phyloP scores from a whole-genome alignment of 2,329 filamentous ascomycete genomes.

The Colletotrichum sp. region DNA sequence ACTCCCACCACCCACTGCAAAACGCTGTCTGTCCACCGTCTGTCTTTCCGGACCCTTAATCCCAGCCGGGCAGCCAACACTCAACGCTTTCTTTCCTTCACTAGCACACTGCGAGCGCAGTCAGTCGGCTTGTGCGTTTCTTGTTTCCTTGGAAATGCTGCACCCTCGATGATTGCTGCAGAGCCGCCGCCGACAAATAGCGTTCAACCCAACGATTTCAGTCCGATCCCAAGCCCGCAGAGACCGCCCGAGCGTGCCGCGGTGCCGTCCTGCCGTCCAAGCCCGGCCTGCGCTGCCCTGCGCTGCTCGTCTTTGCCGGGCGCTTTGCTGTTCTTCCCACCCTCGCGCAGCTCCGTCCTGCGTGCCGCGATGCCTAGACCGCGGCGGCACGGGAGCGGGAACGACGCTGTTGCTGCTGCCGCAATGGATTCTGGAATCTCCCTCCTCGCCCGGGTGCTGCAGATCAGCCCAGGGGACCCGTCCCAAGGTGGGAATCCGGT shows the following conservation, averaged over 20 bases:
- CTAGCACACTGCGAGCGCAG: background rate
- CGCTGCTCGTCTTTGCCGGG: background rate
- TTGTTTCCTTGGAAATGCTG: background rate
- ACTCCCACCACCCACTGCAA: background rate
- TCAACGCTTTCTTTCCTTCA: background rate
- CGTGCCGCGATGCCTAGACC: slow-evolving; percentile 11
- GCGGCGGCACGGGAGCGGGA: background rate
- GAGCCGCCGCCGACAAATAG: background rate
- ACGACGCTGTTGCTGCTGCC: background rate
- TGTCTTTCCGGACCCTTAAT: background rate
- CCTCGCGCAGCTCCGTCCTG: background rate
- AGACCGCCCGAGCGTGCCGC: slow-evolving; percentile 12
- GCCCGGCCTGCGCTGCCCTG: background rate
- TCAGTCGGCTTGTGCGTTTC: background rate
- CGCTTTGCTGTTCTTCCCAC: background rate
- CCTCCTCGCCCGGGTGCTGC: background rate
- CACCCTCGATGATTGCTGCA: background rate
- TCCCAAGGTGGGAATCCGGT: background rate
- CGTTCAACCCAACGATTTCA: background rate
- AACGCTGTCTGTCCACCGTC: background rate
- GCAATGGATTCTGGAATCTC: background rate
- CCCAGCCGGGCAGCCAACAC: background rate
- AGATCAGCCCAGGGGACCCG: background rate
- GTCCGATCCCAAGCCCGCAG: background rate
- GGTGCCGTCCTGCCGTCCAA: slow-evolving; percentile 14